phyloP scores from a whole-genome alignment of 257 asterid species.

The Capsicum chinense region DNA sequence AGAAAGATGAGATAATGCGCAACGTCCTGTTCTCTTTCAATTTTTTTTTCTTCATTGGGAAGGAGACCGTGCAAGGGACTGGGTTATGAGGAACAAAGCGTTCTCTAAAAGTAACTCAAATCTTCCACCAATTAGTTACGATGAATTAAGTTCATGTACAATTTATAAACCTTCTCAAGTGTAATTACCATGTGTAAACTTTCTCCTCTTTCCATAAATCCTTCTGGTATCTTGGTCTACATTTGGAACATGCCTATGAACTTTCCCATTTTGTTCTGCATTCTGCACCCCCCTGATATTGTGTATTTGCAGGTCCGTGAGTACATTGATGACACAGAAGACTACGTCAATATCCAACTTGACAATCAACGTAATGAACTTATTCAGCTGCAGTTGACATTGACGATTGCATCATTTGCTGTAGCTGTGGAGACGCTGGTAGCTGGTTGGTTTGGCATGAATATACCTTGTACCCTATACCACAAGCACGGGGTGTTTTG shows the following conservation, averaged over 20 bases:
- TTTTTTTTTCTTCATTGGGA: not conserved
- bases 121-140: not conserved
- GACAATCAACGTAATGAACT: constrained; percentile 92
- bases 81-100: not conserved
- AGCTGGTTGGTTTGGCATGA: constrained; percentile 85
- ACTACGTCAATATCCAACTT: constrained; percentile 87
- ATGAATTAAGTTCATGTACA: not conserved
- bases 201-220: not conserved
- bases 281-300: not conserved
- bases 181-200: not conserved
- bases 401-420: constrained; percentile 84
- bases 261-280: not conserved
- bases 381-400: constrained; percentile 80
- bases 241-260: constrained; percentile 20
- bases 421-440: constrained; percentile 60
- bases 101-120: not conserved
- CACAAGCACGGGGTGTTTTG: constrained; percentile 42
- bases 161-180: not conserved
- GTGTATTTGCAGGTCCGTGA: constrained; percentile 70
- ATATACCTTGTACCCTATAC: constrained; percentile 63
- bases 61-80: not conserved
- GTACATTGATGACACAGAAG: constrained; percentile 92
- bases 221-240: not conserved
- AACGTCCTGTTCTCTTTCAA: constrained; percentile 2
- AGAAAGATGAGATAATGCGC: constrained; percentile 10